Conservation (phyloP, 2,329 filamentous ascomycete species). For the Pyricularia grisea region DNA sequence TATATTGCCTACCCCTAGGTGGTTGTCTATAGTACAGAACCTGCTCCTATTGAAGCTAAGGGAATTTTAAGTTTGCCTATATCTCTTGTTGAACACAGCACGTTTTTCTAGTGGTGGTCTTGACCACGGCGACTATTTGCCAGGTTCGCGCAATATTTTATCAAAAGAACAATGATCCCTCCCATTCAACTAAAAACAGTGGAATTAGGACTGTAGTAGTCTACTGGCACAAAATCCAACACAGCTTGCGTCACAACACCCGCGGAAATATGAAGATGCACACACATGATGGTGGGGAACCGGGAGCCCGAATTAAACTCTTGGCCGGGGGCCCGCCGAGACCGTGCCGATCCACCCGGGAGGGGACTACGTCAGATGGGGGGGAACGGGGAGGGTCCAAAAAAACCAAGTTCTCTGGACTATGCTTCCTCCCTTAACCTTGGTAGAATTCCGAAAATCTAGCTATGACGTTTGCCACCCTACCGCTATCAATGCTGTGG, state of each 20-base stretch:
- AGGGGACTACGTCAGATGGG: constrained; percentile 1
- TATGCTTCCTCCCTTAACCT: background rate
- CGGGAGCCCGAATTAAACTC: background rate
- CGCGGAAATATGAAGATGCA: no score
- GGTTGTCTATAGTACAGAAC: background rate
- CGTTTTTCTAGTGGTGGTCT: background rate
- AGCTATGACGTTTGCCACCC: background rate
- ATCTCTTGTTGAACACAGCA: background rate
- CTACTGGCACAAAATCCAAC: no score
- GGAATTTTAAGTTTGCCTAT: background rate
- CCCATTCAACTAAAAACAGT: no score
- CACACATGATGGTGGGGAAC: background rate
- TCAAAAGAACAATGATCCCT: no score
- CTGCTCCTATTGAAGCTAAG: background rate
- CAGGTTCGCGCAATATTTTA: no score
- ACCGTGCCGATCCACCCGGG: background rate
- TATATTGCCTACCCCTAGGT: no score
- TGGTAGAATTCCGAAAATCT: background rate
- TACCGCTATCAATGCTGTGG: no score
- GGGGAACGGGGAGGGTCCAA: background rate
- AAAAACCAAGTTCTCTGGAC: background rate
- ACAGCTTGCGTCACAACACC: no score
- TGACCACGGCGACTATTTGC: no score
- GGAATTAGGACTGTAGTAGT: no score
- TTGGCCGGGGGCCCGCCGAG: background rate